Percentiles rank a stretch among this genome's conserved stretches.
These are phyloP conservation scores for Lasiosphaeris hirsuta DNA, from an alignment of 495 filamentous ascomycete species.

Conservation along the genomic window DNA sequence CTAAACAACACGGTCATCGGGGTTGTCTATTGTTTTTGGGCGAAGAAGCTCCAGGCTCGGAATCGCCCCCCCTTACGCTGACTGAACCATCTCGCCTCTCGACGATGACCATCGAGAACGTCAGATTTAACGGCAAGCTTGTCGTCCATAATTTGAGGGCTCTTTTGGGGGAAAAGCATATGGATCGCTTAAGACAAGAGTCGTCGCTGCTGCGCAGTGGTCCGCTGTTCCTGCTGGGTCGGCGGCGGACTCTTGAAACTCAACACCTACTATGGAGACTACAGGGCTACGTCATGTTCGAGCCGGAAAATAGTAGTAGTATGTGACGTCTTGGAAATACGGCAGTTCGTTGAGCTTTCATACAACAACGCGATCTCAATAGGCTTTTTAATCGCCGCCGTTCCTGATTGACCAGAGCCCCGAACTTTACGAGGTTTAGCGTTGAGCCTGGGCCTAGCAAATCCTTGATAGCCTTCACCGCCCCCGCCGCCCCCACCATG, in stretches of 20 bases:
- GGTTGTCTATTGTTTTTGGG: constrained; percentile 40
- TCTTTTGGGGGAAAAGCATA: constrained; percentile 37
- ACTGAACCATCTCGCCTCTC: constrained; percentile 21
- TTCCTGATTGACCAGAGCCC: too few species aligned
- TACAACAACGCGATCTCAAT: too few species aligned
- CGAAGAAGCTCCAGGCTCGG: constrained; percentile 6
- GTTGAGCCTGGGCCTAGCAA: too few species aligned
- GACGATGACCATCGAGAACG: constrained; percentile 28
- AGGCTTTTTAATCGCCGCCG: too few species aligned
- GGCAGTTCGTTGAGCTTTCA: too few species aligned
- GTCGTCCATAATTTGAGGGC: constrained; percentile 42
- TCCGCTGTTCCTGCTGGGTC: constrained; percentile 39
- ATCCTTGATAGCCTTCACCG: too few species aligned
- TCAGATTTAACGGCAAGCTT: constrained; percentile 20
- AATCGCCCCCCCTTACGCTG: background rate
- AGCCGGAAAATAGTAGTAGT: background rate
- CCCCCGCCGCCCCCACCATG: too few species aligned
- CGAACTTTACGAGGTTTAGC: too few species aligned
- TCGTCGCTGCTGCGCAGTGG: constrained; percentile 30
- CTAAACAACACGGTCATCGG: constrained; percentile 24
- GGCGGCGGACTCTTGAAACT: constrained; percentile 46
- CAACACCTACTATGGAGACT: constrained; percentile 66
- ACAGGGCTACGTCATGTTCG: constrained; percentile 52
- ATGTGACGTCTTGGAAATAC: too few species aligned
- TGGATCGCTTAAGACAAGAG: constrained; percentile 27